Evolutionary conservation across 805 yeast genomes (phyloP), one percentile per base, ranked within the genome.

Genomic region (Sugiyamaella lignohabitans): DNA sequence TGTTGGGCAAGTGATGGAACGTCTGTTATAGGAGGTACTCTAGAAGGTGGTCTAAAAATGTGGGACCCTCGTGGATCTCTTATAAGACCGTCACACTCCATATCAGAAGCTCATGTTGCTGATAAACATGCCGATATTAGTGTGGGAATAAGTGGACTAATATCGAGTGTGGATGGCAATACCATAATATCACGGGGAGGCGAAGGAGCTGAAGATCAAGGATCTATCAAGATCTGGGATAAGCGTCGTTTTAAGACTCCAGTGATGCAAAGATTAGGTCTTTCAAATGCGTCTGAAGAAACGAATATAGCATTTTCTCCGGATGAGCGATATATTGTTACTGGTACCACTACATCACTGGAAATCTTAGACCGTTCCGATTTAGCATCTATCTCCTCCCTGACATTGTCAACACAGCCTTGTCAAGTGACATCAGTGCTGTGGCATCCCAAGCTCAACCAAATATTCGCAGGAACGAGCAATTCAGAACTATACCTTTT

Each of bases 391-490:
- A 41, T 60, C 22, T 49, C 56, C 11, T 43, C 43, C 5, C 29
- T 59, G 23, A 5, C 5, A 23, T 10, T 21, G 6, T 17, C 21
- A 16, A 8, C 10, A 21, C 16, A 38, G 8, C 11, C 24, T 11
- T 32, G 42, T 5, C 17, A 48, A 1, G 53, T 56, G 2, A 46
- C 53, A 4, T 22, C 49, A 10, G 52, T 58, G 2, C 6, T 40
- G 8, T 66, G 69, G 69, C 55, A 58, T 40, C 34, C 54, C 3
- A 32, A 38, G 11, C 49, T 61, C 10, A 60, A 66, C 39, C 69
- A 65, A 42, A 60, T 65, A 23, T 51, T 55, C 17, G 54, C 54
- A 4, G 67, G 67, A 6, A 48, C 52, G 3, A 40, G 59, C 5
- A 40, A 51, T 32, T 69, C 70, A 1, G 41, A 51, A 1, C 41